Conservation (phyloP, 2,329 filamentous ascomycete species). For the Phyllosticta citrichinensis region DNA sequence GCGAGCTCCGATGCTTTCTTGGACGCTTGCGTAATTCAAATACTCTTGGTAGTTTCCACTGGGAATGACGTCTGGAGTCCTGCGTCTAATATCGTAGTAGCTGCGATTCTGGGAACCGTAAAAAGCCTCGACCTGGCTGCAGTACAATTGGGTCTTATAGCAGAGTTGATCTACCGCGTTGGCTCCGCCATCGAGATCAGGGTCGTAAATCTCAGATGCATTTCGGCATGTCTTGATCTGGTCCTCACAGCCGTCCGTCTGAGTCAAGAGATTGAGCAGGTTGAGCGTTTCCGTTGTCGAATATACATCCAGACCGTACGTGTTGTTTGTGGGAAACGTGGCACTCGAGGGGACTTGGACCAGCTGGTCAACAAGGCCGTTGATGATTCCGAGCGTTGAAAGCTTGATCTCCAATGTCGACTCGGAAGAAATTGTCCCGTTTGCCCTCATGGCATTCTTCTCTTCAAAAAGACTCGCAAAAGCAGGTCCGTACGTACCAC, state of each 20-base stretch:
- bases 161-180: slow-evolving; percentile 22
- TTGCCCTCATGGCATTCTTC: slow-evolving; percentile 50
- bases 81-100: slow-evolving; percentile 38
- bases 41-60: slow-evolving; percentile 40
- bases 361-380: slow-evolving; percentile 58
- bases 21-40: slow-evolving; percentile 37
- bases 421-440: slow-evolving; percentile 39
- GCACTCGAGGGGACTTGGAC: slow-evolving; percentile 51
- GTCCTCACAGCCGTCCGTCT: slow-evolving; percentile 43
- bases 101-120: slow-evolving; percentile 17
- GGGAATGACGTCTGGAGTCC: slow-evolving; percentile 26
- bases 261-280: slow-evolving; percentile 37
- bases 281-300: slow-evolving; percentile 41
- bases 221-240: slow-evolving; percentile 25
- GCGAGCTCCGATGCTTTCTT: slow-evolving; percentile 40
- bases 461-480: slow-evolving; percentile 50
- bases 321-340: slow-evolving; percentile 51
- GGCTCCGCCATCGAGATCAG: slow-evolving; percentile 24
- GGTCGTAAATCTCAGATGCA: slow-evolving; percentile 21
- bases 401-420: slow-evolving; percentile 49
- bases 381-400: slow-evolving; percentile 57
- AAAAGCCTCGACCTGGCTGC: slow-evolving; percentile 8
- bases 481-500: slow-evolving; percentile 58
- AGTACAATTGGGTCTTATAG: slow-evolving; percentile 17
- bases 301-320: slow-evolving; percentile 53